These are phyloP conservation scores for Catharanthus roseus DNA, from an alignment of 257 asterid species.

Conservation along the genomic window DNA sequence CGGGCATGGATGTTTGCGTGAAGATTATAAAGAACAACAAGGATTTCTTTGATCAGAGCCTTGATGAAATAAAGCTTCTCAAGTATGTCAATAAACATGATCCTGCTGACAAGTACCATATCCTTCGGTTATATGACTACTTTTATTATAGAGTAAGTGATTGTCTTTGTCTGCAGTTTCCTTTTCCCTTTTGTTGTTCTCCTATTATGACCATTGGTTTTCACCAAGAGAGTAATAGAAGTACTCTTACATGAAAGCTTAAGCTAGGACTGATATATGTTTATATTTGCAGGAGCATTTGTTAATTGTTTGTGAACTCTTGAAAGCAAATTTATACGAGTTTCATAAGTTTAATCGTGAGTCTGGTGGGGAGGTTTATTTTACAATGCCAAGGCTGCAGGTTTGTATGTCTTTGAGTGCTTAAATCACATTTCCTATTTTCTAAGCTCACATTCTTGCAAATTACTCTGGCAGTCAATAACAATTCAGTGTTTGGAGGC, in stretches of 20 bases:
- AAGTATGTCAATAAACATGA: conserved; percentile 94
- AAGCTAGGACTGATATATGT: conserved; percentile 9
- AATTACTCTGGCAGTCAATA: conserved; percentile 59
- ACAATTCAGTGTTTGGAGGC: conserved; percentile 98
- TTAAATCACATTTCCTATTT: conserved; percentile 13
- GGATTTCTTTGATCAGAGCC: conserved; percentile 98
- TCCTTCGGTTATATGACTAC: conserved; percentile 91
- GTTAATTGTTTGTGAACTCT: conserved; percentile 92
- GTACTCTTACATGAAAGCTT: conserved; percentile 14
- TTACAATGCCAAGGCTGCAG: conserved; percentile 99
- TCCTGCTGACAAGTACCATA: conserved; percentile 95
- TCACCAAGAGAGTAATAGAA: background rate
- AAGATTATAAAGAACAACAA: conserved; percentile 96
- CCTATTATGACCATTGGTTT: background rate
- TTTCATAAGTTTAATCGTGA: conserved; percentile 96
- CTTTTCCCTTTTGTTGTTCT: background rate
- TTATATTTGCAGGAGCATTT: conserved; percentile 74
- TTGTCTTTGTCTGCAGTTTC: background rate
- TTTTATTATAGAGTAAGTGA: conserved; percentile 89
- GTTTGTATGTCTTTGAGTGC: conserved; percentile 35
- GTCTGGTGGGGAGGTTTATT: conserved; percentile 99
- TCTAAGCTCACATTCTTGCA: conserved; percentile 22
- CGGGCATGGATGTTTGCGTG: conserved; percentile 99
- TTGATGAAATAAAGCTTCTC: conserved; percentile 98
- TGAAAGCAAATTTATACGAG: conserved; percentile 94